phyloP scores from a whole-genome alignment of 2,329 filamentous ascomycete genomes.

The Aspergillus flavus region DNA sequence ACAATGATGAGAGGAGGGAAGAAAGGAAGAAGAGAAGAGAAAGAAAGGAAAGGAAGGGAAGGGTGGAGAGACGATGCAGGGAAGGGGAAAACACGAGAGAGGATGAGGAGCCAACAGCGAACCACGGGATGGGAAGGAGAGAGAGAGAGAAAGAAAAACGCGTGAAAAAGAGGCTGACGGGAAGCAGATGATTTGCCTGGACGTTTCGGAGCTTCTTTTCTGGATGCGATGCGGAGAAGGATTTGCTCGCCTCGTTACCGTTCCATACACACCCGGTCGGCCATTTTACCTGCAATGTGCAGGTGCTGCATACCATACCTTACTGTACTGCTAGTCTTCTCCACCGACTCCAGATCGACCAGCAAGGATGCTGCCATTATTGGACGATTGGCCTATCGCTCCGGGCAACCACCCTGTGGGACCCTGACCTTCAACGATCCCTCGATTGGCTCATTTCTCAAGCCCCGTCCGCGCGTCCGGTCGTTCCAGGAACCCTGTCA shows the following conservation, averaged over 20 bases:
- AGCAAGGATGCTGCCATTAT: constrained; percentile 24
- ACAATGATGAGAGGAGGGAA: constrained; percentile 17
- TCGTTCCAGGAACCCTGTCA: constrained; percentile 17
- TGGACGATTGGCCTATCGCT: constrained; percentile 17
- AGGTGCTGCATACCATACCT: constrained; percentile 16
- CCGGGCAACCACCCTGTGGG: constrained; percentile 14
- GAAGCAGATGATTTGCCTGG: constrained; percentile 16
- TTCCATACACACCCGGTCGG: constrained; percentile 10
- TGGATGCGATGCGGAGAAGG: constrained; percentile 22
- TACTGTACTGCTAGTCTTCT: constrained; percentile 11
- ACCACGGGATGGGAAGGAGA: constrained; percentile 10
- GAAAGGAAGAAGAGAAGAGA: constrained; percentile 18
- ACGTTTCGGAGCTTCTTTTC: constrained; percentile 19
- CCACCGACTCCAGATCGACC: constrained; percentile 23
- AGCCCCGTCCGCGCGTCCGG: constrained; percentile 23
- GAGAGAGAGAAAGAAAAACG: constrained; percentile 9
- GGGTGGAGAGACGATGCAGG: constrained; percentile 15
- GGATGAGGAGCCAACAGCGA: constrained; percentile 8
- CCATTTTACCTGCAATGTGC: constrained; percentile 1
- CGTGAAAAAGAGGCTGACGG: constrained; percentile 21
- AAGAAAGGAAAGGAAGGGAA: constrained; percentile 12
- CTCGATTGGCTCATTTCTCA: constrained; percentile 16
- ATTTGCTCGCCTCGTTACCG: constrained; percentile 20
- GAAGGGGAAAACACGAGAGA: constrained; percentile 23
- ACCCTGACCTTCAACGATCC: not conserved